Conservation (phyloP, 306 rosid genomes). For the Quillaja saponaria region DNA sequence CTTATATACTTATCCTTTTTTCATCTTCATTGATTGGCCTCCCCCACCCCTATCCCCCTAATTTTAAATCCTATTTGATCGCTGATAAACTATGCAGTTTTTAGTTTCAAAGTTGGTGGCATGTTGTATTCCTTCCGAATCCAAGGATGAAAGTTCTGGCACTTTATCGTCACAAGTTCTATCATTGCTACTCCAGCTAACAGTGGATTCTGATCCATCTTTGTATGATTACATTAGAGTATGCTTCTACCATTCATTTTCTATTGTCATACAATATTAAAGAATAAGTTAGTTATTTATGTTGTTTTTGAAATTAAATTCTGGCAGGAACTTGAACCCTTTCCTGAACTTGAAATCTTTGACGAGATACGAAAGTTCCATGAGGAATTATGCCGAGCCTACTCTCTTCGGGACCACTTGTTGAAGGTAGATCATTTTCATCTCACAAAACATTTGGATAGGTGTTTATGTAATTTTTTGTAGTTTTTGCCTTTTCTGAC, state of each 20-base stretch:
- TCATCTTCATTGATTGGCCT: constrained; percentile 7
- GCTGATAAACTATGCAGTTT: constrained; percentile 47
- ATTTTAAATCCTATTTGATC: constrained; percentile 25
- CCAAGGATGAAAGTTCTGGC: constrained; percentile 42
- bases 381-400: constrained; percentile 63
- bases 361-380: constrained; percentile 65
- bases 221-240: constrained; percentile 76
- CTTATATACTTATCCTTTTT: constrained; percentile 2
- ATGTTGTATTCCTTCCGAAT: constrained; percentile 64
- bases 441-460: constrained; percentile 17
- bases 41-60: constrained; percentile 10
- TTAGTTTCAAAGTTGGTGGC: constrained; percentile 84
- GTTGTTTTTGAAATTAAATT: constrained; percentile 27
- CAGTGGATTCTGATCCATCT: constrained; percentile 75
- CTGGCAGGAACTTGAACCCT: constrained; percentile 79
- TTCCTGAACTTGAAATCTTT: constrained; percentile 71
- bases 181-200: constrained; percentile 61
- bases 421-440: constrained; percentile 51
- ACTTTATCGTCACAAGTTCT: constrained; percentile 53
- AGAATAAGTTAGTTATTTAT: constrained; percentile 17
- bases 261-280: constrained; percentile 11
- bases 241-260: constrained; percentile 36
- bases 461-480: constrained; percentile 1
- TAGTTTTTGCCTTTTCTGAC: constrained; percentile 11
- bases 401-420: constrained; percentile 74